Evolutionary conservation across 768 basidiomycete genomes (phyloP), one percentile per base, ranked within the genome.

Genomic region (Leccinum truebloodii): DNA sequence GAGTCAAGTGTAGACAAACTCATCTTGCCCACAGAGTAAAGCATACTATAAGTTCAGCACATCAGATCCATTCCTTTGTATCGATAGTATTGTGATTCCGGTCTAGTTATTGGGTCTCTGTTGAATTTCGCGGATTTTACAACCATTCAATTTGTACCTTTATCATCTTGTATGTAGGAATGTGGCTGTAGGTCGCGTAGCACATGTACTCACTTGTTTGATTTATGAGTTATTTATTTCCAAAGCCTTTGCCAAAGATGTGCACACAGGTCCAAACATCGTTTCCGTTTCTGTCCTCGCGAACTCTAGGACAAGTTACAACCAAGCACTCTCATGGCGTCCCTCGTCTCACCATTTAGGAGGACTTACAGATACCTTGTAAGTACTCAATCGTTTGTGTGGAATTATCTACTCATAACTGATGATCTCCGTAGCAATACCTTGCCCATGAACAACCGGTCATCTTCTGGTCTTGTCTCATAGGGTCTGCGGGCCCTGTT

Each of bases 391-490:
- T 3, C 0, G n/a, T 34, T n/a, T 26, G 37, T 37, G 6, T 8
- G 0, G 2, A 5, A 20, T 20, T 20, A 6, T 26, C 16, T 49
- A 1, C 9, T n/a, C 16, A 18, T 8, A 8, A 10, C n/a, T 0
- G 14, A 7, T 4, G 24, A 59, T 28, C 4, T 8, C 18, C 32
- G 9, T 54, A 95, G 94, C 92, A 94, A 93, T 85, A 89, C 52
- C 85, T 88, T 67, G 92, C 94, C 39, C 94, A 96, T 76, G 94
- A 96, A 76, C 86, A 84, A 68, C 94, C 94, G 30, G 90, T 93
- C 73, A 84, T 95, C 73, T 95, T 95, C 80, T 96, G 87, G 77
- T 94, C 94, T 12, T 81, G 87, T 71, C 75, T 87, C 52, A 77
- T 96, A 59, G 94, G 93, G 55, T 67, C 79, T 59, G 81, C 86